Evolutionary conservation across 176 grass and related monocot species (phyloP).

Genomic region (Alloteropsis semialata): DNA sequence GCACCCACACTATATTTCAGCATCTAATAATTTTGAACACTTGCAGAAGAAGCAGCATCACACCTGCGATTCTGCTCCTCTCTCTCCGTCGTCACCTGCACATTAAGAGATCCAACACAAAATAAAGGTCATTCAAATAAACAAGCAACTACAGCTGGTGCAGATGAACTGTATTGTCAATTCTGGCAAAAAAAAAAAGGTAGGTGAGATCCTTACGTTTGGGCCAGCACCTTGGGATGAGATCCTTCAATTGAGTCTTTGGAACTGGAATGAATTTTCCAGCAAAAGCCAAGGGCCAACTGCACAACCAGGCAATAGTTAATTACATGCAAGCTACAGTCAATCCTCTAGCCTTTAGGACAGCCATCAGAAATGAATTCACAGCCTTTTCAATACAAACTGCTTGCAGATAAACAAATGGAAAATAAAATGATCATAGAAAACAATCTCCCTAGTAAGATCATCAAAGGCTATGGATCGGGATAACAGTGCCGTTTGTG

Average conservation of each 20-base stretch:
- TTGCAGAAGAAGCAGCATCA: slow-evolving; percentile 24
- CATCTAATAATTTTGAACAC: background rate
- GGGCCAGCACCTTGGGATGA: slow-evolving; percentile 32
- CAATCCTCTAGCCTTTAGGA: background rate
- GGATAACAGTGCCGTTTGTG: background rate
- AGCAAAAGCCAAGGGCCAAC: slow-evolving; percentile 78
- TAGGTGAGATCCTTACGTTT: slow-evolving; percentile 28
- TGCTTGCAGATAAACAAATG: background rate
- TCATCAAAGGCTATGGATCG: background rate
- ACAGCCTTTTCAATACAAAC: slow-evolving; percentile 5
- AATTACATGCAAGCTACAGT: background rate
- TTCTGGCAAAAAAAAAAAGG: background rate
- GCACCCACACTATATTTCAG: slow-evolving; percentile 14
- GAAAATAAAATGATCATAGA: background rate
- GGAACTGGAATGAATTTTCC: slow-evolving; percentile 86
- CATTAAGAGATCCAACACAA: background rate
- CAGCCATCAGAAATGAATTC: slow-evolving; percentile 17
- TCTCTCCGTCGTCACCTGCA: background rate
- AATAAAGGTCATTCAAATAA: background rate
- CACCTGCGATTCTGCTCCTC: background rate
- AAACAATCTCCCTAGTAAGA: too few species aligned
- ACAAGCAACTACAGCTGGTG: background rate
- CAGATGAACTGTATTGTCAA: slow-evolving; percentile 8
- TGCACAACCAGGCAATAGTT: slow-evolving; percentile 40
- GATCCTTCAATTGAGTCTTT: slow-evolving; percentile 42